phyloP scores from a whole-genome alignment of 83 land plant species.

The Diphasiastrum complanatum region DNA sequence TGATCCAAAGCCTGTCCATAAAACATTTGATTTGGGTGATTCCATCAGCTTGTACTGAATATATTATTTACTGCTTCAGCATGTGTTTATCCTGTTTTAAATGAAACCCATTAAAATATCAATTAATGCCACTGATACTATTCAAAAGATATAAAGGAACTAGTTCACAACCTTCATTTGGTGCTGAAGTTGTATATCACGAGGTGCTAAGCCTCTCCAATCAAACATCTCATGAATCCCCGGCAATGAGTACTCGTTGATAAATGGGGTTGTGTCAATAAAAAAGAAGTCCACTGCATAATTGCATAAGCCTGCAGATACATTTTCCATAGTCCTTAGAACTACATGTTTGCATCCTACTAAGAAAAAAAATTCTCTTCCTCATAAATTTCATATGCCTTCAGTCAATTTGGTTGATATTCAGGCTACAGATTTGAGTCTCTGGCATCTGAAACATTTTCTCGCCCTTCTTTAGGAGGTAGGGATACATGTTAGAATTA shows the following conservation, averaged over 20 bases:
- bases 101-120: too few relatives aligned
- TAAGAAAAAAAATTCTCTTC: too few relatives aligned
- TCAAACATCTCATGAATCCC: constrained; percentile 43
- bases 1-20: constrained; percentile 46
- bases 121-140: too few relatives aligned
- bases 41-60: not conserved
- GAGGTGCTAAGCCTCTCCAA: constrained; percentile 63
- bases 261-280: constrained; percentile 81
- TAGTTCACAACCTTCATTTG: constrained; percentile 44
- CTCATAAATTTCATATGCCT: too few relatives aligned
- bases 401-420: too few relatives aligned
- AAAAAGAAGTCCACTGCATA: constrained; percentile 58
- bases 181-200: constrained; percentile 38
- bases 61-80: not conserved
- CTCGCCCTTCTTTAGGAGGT: too few relatives aligned
- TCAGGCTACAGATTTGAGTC: too few relatives aligned
- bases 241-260: constrained; percentile 46
- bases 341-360: too few relatives aligned
- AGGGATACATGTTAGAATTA: too few relatives aligned
- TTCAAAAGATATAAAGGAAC: not conserved
- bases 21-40: not conserved
- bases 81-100: not conserved
- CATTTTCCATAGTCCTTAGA: too few relatives aligned
- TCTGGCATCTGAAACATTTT: too few relatives aligned
- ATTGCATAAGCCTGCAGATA: not conserved